Evolutionary conservation across 2,329 filamentous ascomycete genomes (phyloP), one percentile per base, ranked within the genome.

Genomic region (Fusarium humuli): DNA sequence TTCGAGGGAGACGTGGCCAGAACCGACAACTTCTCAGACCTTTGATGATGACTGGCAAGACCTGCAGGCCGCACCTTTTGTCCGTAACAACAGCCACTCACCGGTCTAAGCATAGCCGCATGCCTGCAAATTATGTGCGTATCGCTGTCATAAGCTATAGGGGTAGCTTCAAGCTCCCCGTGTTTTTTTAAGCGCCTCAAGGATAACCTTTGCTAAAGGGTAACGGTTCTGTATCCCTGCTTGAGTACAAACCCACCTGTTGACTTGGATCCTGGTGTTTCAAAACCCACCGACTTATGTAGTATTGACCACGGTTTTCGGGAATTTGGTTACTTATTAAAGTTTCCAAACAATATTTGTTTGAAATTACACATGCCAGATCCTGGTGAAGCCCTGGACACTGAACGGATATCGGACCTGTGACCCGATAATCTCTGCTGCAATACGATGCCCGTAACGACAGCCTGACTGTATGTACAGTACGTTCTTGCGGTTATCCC

Each of bases 121-220:
- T 47, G 48, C 30, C 41, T 54, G 34, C 48, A 30, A 49, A 46
- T 32, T 42, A 40, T 40, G 47, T 25, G 42, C 41, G 22, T 41
- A 37, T 30, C 44, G 23, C 14, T 48, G 11, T 23, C 29, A 18
- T 20, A 41, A 55, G 48, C 46, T 56, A 37, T 55, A 29, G 40
- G 60, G 49, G 49, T 55, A 53, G 40, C 53, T 64, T 50, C 56
- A 50, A 59, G 46, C 57, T 55, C 65, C 61, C 64, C 64, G 56
- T 58, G 68, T 71, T 73, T 53, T 73, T 53, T 67, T 61, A 69
- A 75, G 67, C 72, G 59, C 53, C 58, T 69, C 61, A 54, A 57
- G 65, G 69, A 25, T 60, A 56, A 41, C 61, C 47, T 54, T 60
- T 44, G 56, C 59, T 57, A n/a, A 37, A 53, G 57, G 56, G 45